Evolutionary conservation across 176 grass and related monocot species (phyloP).

Genomic region (Oropetium thomaeum): DNA sequence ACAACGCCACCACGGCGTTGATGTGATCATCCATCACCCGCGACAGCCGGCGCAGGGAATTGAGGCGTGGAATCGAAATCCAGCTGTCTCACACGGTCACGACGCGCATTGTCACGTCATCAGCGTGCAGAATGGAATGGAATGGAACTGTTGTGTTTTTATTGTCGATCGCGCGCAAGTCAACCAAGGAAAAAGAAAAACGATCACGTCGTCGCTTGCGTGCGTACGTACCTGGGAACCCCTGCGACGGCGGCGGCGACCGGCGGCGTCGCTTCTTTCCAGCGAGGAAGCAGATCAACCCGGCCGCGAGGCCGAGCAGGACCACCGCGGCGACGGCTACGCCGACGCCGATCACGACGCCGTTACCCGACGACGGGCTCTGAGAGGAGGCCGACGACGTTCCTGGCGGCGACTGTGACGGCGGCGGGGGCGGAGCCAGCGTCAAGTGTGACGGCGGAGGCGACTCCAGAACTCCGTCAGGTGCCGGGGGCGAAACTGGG

Average conservation of each 20-base stretch:
- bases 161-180: not conserved
- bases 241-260: not conserved
- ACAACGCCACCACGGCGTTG: not conserved
- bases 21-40: not conserved
- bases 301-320: conserved; percentile 32
- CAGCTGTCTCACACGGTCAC: not conserved
- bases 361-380: not conserved
- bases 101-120: not conserved
- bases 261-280: conserved; percentile 25
- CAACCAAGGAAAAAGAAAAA: not conserved
- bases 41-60: not conserved
- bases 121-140: not conserved
- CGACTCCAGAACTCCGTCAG: too few relatives aligned
- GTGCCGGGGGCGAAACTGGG: not conserved
- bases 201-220: not conserved
- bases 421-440: conserved; percentile 24
- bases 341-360: conserved; percentile 30
- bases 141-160: not conserved
- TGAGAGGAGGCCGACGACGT: not conserved
- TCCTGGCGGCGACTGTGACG: not conserved
- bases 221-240: conserved; percentile 21
- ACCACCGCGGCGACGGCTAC: conserved; percentile 37
- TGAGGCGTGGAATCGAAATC: conserved; percentile 15
- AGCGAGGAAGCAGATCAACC: conserved; percentile 29
- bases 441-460: conserved; percentile 7